Conservation (phyloP, 2,329 filamentous ascomycete species). For the Neonectria sp. region DNA sequence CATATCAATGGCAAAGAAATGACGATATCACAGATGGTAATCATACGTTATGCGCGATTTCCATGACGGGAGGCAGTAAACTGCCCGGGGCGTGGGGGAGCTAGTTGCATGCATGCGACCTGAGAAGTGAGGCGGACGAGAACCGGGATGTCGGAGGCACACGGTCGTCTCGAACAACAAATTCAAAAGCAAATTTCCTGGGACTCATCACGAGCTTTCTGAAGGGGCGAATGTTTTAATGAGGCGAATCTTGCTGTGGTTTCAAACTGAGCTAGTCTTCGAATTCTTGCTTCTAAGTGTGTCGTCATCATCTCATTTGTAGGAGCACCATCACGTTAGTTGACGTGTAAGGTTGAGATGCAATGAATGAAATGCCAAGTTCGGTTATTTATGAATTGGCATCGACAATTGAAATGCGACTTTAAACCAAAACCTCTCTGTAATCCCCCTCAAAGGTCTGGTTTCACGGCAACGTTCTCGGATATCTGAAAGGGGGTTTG, state of each 20-base stretch:
- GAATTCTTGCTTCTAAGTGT: background rate
- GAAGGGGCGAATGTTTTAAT: background rate
- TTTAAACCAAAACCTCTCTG: too few relatives aligned
- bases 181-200: conserved; percentile 8
- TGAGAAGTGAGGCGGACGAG: conserved; percentile 17
- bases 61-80: background rate
- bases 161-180: background rate
- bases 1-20: background rate
- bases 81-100: conserved; percentile 10
- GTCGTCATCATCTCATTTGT: background rate
- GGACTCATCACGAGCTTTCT: background rate
- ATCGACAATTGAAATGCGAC: too few relatives aligned
- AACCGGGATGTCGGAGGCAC: conserved; percentile 5
- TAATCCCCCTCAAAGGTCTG: too few relatives aligned
- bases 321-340: background rate
- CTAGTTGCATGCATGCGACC: conserved; percentile 7
- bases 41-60: conserved; percentile 23
- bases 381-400: too few relatives aligned
- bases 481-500: too few relatives aligned
- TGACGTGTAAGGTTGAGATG: too few relatives aligned
- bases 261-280: background rate
- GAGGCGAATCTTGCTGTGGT: background rate
- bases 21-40: conserved; percentile 6
- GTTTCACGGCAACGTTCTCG: too few relatives aligned
- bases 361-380: too few relatives aligned